Base-by-base conservation (phyloP, 164 flowering plant species). In the Amborella trichopoda region DNA sequence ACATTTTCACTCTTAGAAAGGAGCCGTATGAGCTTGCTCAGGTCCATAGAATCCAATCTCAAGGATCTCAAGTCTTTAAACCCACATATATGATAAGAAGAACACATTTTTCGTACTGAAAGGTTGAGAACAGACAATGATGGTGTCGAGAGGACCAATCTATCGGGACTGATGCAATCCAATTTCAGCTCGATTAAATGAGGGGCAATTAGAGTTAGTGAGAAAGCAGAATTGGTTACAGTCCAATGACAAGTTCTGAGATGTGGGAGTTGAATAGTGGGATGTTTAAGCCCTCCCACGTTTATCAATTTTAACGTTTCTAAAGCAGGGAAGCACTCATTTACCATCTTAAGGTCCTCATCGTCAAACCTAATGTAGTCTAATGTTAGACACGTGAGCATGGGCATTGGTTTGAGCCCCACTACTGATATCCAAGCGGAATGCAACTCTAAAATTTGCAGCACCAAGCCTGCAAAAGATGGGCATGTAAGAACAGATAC, bases 351-450 rank as follows among this genome's bases (percentile, higher is more conserved):
- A 30, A 75, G 53, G 55, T 75, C 62, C 54, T 75, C 74, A 52
- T 75, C 81, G 32, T 75, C 75, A 26, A 75, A 52, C 42, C 73
- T 65, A 40, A 66, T 47, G 26, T 50, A 68, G 28, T 72, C 70
- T 16, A 72, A 77, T 3, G 75, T 72, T 60, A 75, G 60, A 37
- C 50, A 62, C 10, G 65, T 66, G 21, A 71, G 70, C 20, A 47
- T 54, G 0, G 69, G 65, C 76, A 75, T 59, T 8, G 53, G 55
- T 44, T 43, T 67, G 48, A 71, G 43, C 41, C 70, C 74, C 37
- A 68, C 70, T 45, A 75, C 67, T n/a, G 76, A 75, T 19, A 75
- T 58, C 76, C 80, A 75, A 55, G 80, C 74, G 57, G 66, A 68
- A 60, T 62, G 62, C 26, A 75, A 3, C 63, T 64, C 70, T 26